Base-by-base conservation (phyloP, 768 basidiomycete species). In the Kwoniella sp. region DNA sequence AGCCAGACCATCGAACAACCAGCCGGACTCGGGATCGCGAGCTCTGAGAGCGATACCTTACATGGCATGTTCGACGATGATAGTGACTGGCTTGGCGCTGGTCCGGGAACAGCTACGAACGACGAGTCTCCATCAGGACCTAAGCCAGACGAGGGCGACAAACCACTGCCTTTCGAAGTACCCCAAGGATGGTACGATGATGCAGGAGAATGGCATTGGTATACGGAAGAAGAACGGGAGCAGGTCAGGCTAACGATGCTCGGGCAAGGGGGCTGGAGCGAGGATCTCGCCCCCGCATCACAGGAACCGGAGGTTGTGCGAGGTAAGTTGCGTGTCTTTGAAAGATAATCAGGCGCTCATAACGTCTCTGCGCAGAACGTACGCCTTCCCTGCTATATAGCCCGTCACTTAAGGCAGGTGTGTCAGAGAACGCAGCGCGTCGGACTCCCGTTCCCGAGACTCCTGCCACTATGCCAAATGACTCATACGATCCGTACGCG, bases 121-220 rank as follows among this genome's bases (percentile, higher is more conserved):
- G 41, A 54, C 25, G 37, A 32, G 17, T 8, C 17, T 34, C 3
- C 5, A 32, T 15, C 20, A 25, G 43, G 32, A 15, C 27, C 20
- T 20, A 46, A 44, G 14, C 55, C 29, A 8, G 56, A 56, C 10
- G 56, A 58, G 12, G 69, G 61, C 19, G 51, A 68, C 15, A 65
- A 67, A 29, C 34, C 50, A 6, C 23, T 58, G 29, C 29, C 47
- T 10, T 50, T 65, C 22, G 69, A 69, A 1, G 63, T 73, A 7
- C 72, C 72, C 4, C 63, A 71, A 48, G 72, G 72, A 22, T 73
- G 72, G 72, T 63, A 65, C 20, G 70, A 71, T 51, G 72, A 70
- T 10, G 44, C 55, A 32, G 72, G 70, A 9, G 53, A 60, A 20
- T 73, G 66, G 62, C 50, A 63, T 40, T 71, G 69, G 60, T 73